Conservation (phyloP, 768 basidiomycete species). For the Suillus clintonianus region DNA sequence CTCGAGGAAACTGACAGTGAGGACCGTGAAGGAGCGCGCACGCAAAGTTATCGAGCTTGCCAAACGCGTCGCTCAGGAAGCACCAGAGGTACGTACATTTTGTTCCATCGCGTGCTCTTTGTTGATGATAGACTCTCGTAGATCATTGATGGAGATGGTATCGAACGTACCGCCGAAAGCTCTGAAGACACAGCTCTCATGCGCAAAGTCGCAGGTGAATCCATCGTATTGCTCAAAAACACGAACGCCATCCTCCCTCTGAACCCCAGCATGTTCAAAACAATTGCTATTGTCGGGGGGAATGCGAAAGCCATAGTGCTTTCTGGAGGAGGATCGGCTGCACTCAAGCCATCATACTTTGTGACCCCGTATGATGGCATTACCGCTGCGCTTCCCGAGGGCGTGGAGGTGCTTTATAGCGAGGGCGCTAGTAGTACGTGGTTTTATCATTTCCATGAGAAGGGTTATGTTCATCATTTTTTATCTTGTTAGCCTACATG, state of each 20-base stretch:
- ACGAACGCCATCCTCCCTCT: conserved; percentile 41
- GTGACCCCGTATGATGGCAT: conserved; percentile 79
- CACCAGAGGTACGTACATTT: conserved; percentile 54
- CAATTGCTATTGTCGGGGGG: conserved; percentile 71
- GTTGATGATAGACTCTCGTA: conserved; percentile 20
- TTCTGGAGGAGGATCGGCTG: too few species aligned
- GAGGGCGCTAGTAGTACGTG: conserved; percentile 68
- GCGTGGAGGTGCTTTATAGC: conserved; percentile 60
- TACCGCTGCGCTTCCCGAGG: conserved; percentile 49
- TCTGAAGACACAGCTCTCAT: conserved; percentile 64
- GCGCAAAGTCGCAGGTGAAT: conserved; percentile 63
- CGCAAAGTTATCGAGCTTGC: conserved; percentile 66
- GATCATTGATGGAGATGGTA: conserved; percentile 71
- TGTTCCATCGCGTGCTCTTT: neutral
- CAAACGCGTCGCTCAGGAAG: conserved; percentile 64
- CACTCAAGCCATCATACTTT: conserved; percentile 79
- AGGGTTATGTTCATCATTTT: conserved; percentile 1
- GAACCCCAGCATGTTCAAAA: conserved; percentile 51
- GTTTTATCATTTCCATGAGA: neutral
- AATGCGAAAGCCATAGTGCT: conserved; percentile 66
- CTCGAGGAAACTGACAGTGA: conserved; percentile 64
- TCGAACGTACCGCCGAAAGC: conserved; percentile 63
- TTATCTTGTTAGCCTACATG: conserved; percentile 51
- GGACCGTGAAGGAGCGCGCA: conserved; percentile 68
- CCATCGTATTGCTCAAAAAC: conserved; percentile 80